Conservation (phyloP, 73 alveolate genomes). For the Tetrahymena borealis region DNA sequence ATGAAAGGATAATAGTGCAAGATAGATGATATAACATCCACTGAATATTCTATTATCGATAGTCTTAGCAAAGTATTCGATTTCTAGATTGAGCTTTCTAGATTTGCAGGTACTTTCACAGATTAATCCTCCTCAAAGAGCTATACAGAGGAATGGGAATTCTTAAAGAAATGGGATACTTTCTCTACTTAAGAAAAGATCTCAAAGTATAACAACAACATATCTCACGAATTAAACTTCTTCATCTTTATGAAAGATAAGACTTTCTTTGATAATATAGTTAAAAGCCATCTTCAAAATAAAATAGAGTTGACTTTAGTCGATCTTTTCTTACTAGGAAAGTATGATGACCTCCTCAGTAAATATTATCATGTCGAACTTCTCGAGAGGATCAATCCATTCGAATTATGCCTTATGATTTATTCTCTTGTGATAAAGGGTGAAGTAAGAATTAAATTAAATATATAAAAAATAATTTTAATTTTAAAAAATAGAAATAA, state of each 20-base stretch:
- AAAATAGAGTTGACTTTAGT: constrained; percentile 70
- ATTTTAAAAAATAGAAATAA: neutral
- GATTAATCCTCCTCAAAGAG: neutral
- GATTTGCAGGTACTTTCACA: constrained; percentile 11
- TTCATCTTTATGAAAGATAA: constrained; percentile 62
- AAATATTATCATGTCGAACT: constrained; percentile 19
- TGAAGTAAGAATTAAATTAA: constrained; percentile 12
- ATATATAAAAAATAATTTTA: neutral
- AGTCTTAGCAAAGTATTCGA: neutral
- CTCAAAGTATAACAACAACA: constrained; percentile 42
- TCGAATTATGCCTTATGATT: constrained; percentile 46
- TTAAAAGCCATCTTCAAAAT: constrained; percentile 44
- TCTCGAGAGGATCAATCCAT: constrained; percentile 24
- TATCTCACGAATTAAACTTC: constrained; percentile 65
- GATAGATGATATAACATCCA: constrained; percentile 42
- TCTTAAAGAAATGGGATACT: constrained; percentile 51
- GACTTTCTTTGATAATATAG: constrained; percentile 54
- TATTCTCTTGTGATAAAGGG: constrained; percentile 19
- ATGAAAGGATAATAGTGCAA: constrained; percentile 14
- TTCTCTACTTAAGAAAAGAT: constrained; percentile 48
- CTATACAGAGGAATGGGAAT: constrained; percentile 22
- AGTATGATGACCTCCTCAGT: constrained; percentile 3
- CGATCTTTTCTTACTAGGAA: constrained; percentile 40
- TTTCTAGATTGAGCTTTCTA: constrained; percentile 22
- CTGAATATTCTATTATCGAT: constrained; percentile 17